Base-by-base conservation (phyloP, 768 basidiomycete species). In the Cyclocybe aegerita region DNA sequence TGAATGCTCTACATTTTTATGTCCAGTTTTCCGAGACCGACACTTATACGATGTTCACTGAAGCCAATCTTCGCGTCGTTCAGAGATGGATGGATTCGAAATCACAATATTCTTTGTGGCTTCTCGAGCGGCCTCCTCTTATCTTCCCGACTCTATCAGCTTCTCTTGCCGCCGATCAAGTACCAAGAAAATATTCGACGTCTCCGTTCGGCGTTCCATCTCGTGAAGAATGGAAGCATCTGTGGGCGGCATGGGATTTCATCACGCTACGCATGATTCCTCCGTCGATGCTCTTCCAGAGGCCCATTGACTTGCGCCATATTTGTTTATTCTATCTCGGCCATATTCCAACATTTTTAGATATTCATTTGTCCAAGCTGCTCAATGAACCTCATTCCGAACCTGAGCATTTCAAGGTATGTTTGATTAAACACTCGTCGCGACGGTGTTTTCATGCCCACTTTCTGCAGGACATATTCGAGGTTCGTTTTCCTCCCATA, bases 251-350 rank as follows among this genome's bases (percentile, higher is more conserved):
- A 2, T 99, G 95, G 96, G 93, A 98, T 64, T 82, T 77, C 40
- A 73, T 95, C 42, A 91, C 90, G 9, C 73, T 82, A 50, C 78
- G 77, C 41, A 96, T 98, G 93, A 93, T 98, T 48, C 87, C 93
- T 0, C 72, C 79, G 14, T 80, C 84, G 23, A 90, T 98, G 88
- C 74, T 96, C 17, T 86, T 85, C 64, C 75, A 90, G 64, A 96
- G 91, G 64, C 95, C 96, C 3, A 98, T 98, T 53, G 86, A 97
- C 61, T 73, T 98, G 40, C 80, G 97, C 30, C 95, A 98, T 66
- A 93, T 96, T 49, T 96, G 93, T 62, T 77, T 98, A n/a, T 99
- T 99, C 71, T 98, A 98, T 68, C 63, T 92, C 9, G 96, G 96
- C 0, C 97, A 98, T 65, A 93, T 98, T 40, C 93, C 93, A 1